A percentile compares a stretch with the other conserved stretches of the same genome.
Conservation (phyloP, 306 rosid genomes). For the Rosa persica region DNA sequence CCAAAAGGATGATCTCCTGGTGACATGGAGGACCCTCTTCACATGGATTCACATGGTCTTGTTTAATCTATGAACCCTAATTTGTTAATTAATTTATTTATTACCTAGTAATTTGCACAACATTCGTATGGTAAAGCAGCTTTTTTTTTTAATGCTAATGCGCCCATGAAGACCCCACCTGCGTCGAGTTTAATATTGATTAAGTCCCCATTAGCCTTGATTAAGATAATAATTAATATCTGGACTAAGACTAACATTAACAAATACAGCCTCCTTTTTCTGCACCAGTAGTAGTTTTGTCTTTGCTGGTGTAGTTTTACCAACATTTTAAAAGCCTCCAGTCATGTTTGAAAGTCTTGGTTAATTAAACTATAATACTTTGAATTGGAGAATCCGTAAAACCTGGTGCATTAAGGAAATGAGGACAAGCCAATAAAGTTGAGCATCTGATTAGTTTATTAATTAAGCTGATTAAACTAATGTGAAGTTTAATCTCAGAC, state of each 20-base stretch:
- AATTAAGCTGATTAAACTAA: neutral
- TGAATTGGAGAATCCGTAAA: constrained; percentile 35
- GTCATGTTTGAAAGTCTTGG: constrained; percentile 27
- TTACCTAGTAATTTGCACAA: constrained; percentile 29
- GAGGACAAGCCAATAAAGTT: constrained; percentile 40
- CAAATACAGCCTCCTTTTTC: constrained; percentile 37
- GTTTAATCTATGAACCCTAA: constrained; percentile 32
- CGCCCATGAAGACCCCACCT: constrained; percentile 38
- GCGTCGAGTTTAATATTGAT: constrained; percentile 24
- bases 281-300: neutral
- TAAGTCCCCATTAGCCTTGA: neutral
- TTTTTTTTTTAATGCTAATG: constrained; percentile 21
- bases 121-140: constrained; percentile 41
- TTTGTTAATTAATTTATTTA: constrained; percentile 19
- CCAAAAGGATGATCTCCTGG: constrained; percentile 2
- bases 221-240: constrained; percentile 29
- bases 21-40: constrained; percentile 62
- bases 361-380: constrained; percentile 27
- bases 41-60: constrained; percentile 64
- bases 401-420: constrained; percentile 36
- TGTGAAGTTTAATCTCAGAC: neutral
- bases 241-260: constrained; percentile 30
- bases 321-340: constrained; percentile 19
- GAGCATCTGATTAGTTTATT: neutral
- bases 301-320: constrained; percentile 30